Evolutionary conservation across 108 stramenopile species (phyloP), one percentile per base, ranked within the genome.

Genomic region (Seminavis robusta): DNA sequence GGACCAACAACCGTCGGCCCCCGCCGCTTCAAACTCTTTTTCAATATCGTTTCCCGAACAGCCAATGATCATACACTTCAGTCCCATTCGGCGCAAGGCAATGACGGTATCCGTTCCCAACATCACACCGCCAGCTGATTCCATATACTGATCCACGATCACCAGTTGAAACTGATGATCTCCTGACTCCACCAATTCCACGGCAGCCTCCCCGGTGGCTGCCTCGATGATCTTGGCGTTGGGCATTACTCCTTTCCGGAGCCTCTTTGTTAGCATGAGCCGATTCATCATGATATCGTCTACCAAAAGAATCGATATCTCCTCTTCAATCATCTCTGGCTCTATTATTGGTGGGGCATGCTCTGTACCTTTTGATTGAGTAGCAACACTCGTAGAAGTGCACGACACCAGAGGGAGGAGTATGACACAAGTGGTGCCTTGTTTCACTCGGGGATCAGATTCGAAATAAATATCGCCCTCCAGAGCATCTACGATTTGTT

Each of bases 101-200:
- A 25, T 5, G 16, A 63, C 61, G 3, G 53, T 52, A 27, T 63
- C 52, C 16, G 61, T 63, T 3, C 61, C 61, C 3, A 53, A 13
- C 37, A 63, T 17, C 3, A 63, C 61, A 11, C 61, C 61, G n/a
- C 61, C 61, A 8, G 61, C 61, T 54, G 52, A 51, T 34, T 63
- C 61, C 61, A 63, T 63, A 37, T 54, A 63, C 27, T 63, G 61
- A 39, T 63, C 61, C 10, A 63, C 52, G 8, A 63, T 39, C 8
- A 63, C 41, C 36, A 63, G 20, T 24, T 63, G 52, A 24, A 63
- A 63, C 16, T 63, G 38, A 7, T 21, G 19, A 4, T 41, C n/a
- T n/a, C n/a, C n/a, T n/a, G n/a, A n/a, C 36, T 6, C 61, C 28
- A 19, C 21, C 19, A 53, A 36, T 16, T 53, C 48, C 34, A 63